Evolutionary conservation across 2,329 filamentous ascomycete genomes (phyloP).

Genomic region (Diaporthe sp.): DNA sequence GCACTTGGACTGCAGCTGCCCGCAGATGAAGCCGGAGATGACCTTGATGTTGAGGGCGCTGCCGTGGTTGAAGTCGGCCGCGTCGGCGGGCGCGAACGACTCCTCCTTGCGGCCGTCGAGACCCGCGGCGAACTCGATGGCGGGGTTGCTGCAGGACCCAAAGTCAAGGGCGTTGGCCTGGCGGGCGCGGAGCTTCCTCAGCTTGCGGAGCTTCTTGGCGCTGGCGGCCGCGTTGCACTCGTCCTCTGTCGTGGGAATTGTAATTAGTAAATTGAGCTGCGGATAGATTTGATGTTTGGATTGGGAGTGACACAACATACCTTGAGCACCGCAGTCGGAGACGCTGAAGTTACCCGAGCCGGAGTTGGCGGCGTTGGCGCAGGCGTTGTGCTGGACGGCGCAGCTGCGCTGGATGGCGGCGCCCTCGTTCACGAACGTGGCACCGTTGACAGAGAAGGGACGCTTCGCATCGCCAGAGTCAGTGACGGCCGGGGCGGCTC

Average conservation of each 20-base stretch:
- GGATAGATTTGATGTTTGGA: no score
- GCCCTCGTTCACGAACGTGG: conserved; percentile 64
- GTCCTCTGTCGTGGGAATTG: conserved; percentile 45
- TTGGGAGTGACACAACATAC: background rate
- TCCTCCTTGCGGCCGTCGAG: conserved; percentile 62
- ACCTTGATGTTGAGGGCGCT: conserved; percentile 58
- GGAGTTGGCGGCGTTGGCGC: conserved; percentile 63
- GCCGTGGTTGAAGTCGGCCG: conserved; percentile 65
- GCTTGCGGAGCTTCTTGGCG: conserved; percentile 46
- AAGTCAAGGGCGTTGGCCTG: conserved; percentile 53
- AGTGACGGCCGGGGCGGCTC: conserved; percentile 57
- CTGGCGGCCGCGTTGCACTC: conserved; percentile 51
- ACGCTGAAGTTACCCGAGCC: conserved; percentile 54
- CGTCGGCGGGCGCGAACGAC: conserved; percentile 56
- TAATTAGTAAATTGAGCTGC: background rate
- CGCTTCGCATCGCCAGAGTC: conserved; percentile 52
- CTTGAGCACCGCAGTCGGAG: conserved; percentile 59
- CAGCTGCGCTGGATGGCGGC: conserved; percentile 64
- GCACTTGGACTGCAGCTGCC: conserved; percentile 53
- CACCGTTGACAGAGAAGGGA: conserved; percentile 67
- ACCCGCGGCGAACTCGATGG: conserved; percentile 63
- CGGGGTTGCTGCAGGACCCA: conserved; percentile 62
- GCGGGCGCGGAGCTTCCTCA: conserved; percentile 38
- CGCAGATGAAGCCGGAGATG: conserved; percentile 56
- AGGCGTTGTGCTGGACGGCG: conserved; percentile 65